Conservation (phyloP, 768 basidiomycete species). For the Tulasnella sp. region DNA sequence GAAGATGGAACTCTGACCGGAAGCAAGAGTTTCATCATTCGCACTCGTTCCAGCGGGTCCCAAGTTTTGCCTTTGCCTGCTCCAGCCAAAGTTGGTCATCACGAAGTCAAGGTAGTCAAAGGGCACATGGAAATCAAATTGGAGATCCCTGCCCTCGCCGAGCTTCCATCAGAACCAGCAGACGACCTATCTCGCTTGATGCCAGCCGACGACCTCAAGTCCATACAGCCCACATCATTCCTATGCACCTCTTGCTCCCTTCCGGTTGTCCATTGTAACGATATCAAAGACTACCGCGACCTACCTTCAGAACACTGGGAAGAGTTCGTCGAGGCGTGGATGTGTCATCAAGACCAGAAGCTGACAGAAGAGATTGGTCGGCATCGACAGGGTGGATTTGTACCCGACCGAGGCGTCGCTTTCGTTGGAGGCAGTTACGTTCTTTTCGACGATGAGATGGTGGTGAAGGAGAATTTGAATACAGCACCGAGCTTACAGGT, state of each 20-base stretch:
- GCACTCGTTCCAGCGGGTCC: constrained; percentile 51
- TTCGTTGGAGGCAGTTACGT: constrained; percentile 89
- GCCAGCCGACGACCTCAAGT: constrained; percentile 57
- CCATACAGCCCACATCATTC: constrained; percentile 54
- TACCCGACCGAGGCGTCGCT: constrained; percentile 63
- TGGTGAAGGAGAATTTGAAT: constrained; percentile 43
- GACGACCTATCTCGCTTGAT: constrained; percentile 40
- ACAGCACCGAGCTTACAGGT: constrained; percentile 45
- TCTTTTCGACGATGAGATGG: constrained; percentile 56
- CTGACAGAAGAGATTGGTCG: constrained; percentile 61
- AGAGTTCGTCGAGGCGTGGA: constrained; percentile 95
- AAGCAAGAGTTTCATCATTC: constrained; percentile 55
- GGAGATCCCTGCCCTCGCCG: constrained; percentile 22
- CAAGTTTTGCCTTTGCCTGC: constrained; percentile 50
- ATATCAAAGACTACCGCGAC: constrained; percentile 52
- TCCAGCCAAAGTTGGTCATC: constrained; percentile 50
- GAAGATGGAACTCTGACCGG: constrained; percentile 31
- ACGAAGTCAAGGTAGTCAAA: constrained; percentile 49
- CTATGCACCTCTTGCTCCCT: constrained; percentile 74
- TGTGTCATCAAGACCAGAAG: constrained; percentile 90
- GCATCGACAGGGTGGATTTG: constrained; percentile 59
- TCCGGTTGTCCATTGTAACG: constrained; percentile 37
- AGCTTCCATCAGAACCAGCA: constrained; percentile 10
- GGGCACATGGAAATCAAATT: constrained; percentile 69
- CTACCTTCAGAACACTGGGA: constrained; percentile 96